Evolutionary conservation across 1,284 basidiomycete species (phyloP).

Genomic region (Rhodofomes roseus): DNA sequence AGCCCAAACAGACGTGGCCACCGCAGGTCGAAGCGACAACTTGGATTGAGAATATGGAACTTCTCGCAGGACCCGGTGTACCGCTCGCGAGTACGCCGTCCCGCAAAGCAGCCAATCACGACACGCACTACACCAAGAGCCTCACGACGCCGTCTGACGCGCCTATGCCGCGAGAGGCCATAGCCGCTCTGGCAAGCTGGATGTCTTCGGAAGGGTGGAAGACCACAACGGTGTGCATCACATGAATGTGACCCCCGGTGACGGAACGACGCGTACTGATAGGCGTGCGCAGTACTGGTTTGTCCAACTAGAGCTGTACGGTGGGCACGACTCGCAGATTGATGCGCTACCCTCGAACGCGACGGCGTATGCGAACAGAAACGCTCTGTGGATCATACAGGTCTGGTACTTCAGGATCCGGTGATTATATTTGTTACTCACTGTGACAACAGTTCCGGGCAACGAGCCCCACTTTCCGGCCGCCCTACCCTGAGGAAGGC

Average conservation of each 20-base stretch:
- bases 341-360: neutral
- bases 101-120: neutral
- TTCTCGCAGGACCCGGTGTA: neutral
- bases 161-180: neutral
- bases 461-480: neutral
- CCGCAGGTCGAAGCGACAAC: neutral
- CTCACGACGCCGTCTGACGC: neutral
- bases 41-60: neutral
- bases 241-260: neutral
- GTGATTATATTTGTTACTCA: neutral
- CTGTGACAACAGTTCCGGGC: neutral
- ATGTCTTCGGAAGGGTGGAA: neutral
- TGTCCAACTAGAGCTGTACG: neutral
- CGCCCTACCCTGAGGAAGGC: neutral
- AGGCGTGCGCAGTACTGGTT: neutral
- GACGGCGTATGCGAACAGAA: neutral
- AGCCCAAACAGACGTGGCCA: neutral
- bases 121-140: neutral
- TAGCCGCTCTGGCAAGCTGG: neutral
- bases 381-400: neutral
- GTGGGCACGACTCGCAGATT: neutral
- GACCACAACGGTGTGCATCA: neutral
- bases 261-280: neutral
- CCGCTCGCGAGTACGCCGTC: neutral
- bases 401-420: neutral